phyloP scores from a whole-genome alignment of 192 early-diverging fungal species.

The Pilobolus umbonatus region DNA sequence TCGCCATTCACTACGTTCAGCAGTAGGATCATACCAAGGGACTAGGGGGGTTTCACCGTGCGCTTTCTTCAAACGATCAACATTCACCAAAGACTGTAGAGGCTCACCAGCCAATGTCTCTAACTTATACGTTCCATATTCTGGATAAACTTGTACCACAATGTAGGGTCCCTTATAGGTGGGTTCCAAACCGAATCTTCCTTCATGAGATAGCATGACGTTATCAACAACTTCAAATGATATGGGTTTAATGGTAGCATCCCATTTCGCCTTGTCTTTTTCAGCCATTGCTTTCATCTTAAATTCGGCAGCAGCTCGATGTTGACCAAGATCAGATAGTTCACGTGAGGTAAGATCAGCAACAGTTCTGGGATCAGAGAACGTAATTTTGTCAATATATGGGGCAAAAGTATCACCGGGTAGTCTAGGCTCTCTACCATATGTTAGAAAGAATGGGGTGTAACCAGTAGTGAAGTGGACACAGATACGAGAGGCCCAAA shows the following conservation, averaged over 20 bases:
- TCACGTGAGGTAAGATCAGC: neutral
- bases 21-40: neutral
- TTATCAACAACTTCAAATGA: conserved; percentile 4
- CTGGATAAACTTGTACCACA: neutral
- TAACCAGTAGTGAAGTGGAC: neutral
- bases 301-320: neutral
- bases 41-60: no score
- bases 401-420: neutral
- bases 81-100: neutral
- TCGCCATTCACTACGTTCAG: neutral
- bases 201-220: neutral
- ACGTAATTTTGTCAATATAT: neutral
- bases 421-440: conserved; percentile 2
- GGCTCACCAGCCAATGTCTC: neutral
- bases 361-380: neutral
- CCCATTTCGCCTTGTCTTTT: conserved; percentile 1
- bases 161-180: neutral
- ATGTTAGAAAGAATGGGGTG: conserved; percentile 1
- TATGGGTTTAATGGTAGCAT: neutral
- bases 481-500: conserved; percentile 4
- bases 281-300: neutral
- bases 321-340: neutral
- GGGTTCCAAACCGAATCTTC: conserved; percentile 3
- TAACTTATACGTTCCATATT: neutral
- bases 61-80: neutral